Conservation (phyloP, 2,329 filamentous ascomycete species). For the Plenodomus lindquistii region DNA sequence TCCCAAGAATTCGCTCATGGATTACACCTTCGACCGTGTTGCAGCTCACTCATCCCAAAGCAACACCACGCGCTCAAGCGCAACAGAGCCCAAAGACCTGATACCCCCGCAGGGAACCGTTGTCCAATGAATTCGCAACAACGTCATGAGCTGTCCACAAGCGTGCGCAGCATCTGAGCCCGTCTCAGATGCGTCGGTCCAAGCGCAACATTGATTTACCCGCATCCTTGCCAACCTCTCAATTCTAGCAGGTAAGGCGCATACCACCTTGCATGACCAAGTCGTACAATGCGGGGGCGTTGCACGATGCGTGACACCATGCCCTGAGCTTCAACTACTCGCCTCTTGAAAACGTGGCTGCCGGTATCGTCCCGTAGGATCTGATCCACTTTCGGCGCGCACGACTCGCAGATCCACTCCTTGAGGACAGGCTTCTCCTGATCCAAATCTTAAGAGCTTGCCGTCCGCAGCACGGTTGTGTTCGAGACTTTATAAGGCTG, state of each 20-base stretch:
- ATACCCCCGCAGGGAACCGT: background rate
- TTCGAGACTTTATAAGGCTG: background rate
- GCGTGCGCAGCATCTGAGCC: background rate
- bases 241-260: background rate
- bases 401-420: conserved; percentile 4
- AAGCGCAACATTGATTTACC: conserved; percentile 4
- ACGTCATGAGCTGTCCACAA: conserved; percentile 5
- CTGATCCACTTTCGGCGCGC: background rate
- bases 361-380: background rate
- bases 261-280: background rate
- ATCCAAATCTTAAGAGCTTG: conserved; percentile 16
- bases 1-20: background rate
- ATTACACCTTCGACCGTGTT: background rate
- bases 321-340: background rate
- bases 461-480: conserved; percentile 10
- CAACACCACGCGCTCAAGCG: background rate
- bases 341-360: background rate
- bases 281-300: background rate
- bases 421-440: conserved; percentile 12
- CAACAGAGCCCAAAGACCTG: background rate
- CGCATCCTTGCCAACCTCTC: conserved; percentile 5
- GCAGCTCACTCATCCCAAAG: background rate
- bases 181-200: background rate
- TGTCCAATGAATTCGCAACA: background rate
- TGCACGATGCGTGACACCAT: background rate